Evolutionary conservation across 345 rosid species (phyloP).

Genomic region (Murraya paniculata): DNA sequence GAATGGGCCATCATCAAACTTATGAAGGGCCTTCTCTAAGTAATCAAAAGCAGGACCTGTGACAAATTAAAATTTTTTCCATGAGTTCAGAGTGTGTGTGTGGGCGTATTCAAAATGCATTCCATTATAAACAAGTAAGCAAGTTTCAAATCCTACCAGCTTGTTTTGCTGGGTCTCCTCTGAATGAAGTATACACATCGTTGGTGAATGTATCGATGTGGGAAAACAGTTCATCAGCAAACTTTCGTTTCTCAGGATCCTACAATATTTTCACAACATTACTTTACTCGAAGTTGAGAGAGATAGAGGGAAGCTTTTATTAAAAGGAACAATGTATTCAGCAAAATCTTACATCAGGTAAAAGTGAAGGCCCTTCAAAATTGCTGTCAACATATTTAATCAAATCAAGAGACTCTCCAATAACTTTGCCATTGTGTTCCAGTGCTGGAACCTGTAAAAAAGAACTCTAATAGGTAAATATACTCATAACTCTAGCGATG

Average conservation of each 20-base stretch:
- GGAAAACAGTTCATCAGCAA: conserved; percentile 61
- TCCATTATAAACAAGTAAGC: neutral
- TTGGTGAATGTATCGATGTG: conserved; percentile 52
- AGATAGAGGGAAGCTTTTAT: neutral
- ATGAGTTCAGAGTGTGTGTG: neutral
- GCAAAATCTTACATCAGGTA: conserved; percentile 48
- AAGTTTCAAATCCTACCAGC: conserved; percentile 39
- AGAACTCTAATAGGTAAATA: neutral
- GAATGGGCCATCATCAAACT: conserved; percentile 81
- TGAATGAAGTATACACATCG: conserved; percentile 44
- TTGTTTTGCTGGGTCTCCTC: conserved; percentile 56
- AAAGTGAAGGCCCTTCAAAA: conserved; percentile 81
- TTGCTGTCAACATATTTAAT: conserved; percentile 71
- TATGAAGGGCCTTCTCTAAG: conserved; percentile 64
- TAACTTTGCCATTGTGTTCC: conserved; percentile 87
- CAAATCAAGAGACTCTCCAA: conserved; percentile 85
- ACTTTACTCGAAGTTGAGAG: neutral
- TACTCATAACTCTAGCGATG: neutral
- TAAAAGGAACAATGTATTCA: neutral
- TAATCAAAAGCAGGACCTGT: conserved; percentile 70
- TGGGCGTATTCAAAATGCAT: neutral
- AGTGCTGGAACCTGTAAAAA: conserved; percentile 69
- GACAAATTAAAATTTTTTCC: conserved; percentile 5
- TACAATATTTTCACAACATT: conserved; percentile 25
- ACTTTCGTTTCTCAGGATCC: conserved; percentile 67